Base-by-base conservation (phyloP, 495 filamentous ascomycete genomes). In the Penicillium antarcticum region DNA sequence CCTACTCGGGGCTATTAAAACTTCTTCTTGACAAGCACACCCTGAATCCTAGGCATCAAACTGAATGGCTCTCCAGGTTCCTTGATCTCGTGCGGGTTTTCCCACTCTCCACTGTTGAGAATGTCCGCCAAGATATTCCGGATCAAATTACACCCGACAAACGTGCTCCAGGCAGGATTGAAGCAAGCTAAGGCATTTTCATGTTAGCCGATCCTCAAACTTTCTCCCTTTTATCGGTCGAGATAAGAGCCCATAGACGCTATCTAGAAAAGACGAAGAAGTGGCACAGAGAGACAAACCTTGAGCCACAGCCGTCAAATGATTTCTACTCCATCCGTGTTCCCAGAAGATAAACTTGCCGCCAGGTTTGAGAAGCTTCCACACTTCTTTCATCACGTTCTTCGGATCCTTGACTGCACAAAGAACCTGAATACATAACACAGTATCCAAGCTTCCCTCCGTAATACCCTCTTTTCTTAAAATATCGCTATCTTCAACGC, bases 291-390 rank as follows among this genome's bases (percentile, higher is more conserved):
- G 3, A 23, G 3, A 23, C 58, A 49, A 61, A 66, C 66, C 61
- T 62, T 69, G 66, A 42, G 32, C 50, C 13, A 51, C 34, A 31
- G 42, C 46, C 34, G 72, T 72, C 19, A 67, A 26, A 33, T 5
- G n/a, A 23, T 72, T 47, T 39, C 43, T 48, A 48, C 51, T 73
- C 42, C 38, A 35, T n/a, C 45, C 58, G 42, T 77, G 72, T 47
- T 77, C 74, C 68, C 70, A 76, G 46, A 77, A 73, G 8, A 77
- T 54, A 45, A 77, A 68, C 17, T 60, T 66, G 36, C 68, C 68
- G 1, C 68, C 65, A 0, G 68, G 68, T 32, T 58, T 68, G 16
- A 71, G 36, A 33, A 69, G 18, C 18, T 62, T 64, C 56, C 59
- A 68, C 37, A 65, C 44, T 37, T 49, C 54, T 26, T 45, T 51